Base-by-base conservation (phyloP, 78 protist species). In the Dictyostelium capitatum region DNA sequence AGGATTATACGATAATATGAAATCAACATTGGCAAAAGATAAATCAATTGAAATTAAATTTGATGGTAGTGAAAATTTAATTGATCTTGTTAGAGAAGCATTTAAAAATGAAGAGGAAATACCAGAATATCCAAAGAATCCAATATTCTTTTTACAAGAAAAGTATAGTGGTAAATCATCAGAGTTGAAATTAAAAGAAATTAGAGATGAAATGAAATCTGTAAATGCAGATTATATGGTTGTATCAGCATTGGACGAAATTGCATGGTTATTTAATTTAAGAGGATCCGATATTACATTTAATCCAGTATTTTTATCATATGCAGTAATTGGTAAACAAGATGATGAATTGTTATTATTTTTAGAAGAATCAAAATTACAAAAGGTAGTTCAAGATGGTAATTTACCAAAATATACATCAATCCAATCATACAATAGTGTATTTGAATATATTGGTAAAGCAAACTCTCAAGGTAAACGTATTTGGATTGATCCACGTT, bases 201-300 rank as follows among this genome's bases (percentile, higher is more conserved):
- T 93, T 25, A 70, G 72, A 74, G 57, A 67, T 3, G 87, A 79
- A 3, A 30, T 84, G 54, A 14, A n/a, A 4, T 32, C 59, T 23
- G 48, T 25, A 20, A 47, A 25, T 3, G 85, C 74, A 8, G 95
- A 53, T 15, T 92, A 75, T 12, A 25, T 95, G 48, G 80, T 95
- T 51, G 79, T 97, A 43, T 41, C 96, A 51, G 95, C 97, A 4
- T 79, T 96, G 23, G 97, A 97, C 79, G 97, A 97, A 75, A 77
- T 97, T 25, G 97, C 97, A 6, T 96, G 97, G 98, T 90, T 94
- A 37, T 77, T 96, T 64, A 98, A 98, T 94, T 56, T 96, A 4
- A 90, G 98, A 25, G 98, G 98, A 11, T 51, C 79, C 14, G 98
- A 96, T 75, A 64, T 95, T 32, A 50, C 69, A 2, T 96, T 69